Percentiles rank a stretch among this genome's conserved stretches.
These are phyloP conservation scores for Cryphonectria radicalis DNA, from an alignment of 2,329 filamentous ascomycete genomes.

Conservation along the genomic window DNA sequence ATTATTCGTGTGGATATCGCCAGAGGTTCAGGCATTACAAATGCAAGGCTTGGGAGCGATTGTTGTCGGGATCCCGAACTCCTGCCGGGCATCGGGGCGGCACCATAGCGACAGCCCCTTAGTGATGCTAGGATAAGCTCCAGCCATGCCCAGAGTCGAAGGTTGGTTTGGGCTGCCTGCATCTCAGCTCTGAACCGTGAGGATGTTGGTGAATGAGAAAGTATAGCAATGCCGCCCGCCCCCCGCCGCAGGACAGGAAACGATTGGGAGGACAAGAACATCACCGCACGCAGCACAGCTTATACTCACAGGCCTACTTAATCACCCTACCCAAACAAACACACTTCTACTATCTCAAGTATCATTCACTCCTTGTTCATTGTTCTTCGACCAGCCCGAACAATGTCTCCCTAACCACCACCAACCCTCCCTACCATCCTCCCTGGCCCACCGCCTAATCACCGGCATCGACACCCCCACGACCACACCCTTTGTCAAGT, in stretches of 20 bases:
- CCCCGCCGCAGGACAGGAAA: not conserved
- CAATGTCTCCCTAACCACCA: not conserved
- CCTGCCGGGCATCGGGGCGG: not conserved
- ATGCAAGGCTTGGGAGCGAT: not conserved
- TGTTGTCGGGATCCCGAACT: not conserved
- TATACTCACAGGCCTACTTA: not conserved
- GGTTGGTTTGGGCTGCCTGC: not conserved
- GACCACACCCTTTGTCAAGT: constrained; percentile 38
- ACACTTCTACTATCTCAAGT: not conserved
- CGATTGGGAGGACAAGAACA: not conserved
- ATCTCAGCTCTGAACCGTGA: not conserved
- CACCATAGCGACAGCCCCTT: not conserved
- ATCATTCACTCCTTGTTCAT: too few relatives aligned
- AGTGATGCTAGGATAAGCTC: not conserved
- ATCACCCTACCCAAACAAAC: not conserved
- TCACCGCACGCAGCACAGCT: not conserved
- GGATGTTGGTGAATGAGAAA: not conserved
- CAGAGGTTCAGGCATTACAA: not conserved
- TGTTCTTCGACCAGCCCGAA: not conserved
- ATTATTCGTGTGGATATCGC: not conserved
- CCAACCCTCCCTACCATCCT: constrained; percentile 22
- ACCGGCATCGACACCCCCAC: constrained; percentile 35
- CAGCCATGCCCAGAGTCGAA: not conserved
- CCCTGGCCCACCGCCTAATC: constrained; percentile 35
- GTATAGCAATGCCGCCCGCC: not conserved